Base-by-base conservation (phyloP, 1,284 basidiomycete genomes). In the Austropuccinia psidii region DNA sequence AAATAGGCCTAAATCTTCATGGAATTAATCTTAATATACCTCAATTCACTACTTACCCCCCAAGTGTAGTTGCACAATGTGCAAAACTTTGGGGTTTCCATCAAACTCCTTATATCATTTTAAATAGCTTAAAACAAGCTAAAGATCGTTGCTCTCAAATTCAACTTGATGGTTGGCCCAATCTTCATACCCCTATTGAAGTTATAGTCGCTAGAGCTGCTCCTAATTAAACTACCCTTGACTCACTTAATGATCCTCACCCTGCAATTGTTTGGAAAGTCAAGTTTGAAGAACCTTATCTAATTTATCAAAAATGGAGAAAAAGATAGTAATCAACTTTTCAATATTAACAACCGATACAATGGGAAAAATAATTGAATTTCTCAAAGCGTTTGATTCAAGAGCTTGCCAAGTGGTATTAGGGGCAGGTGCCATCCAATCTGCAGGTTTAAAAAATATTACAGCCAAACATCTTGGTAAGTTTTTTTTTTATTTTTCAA, bases 191-290 rank as follows among this genome's bases (percentile, higher is more conserved):
- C 77, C 84, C 90, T 0, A 87, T 98, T 57, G 95, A 99, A 81
- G 95, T 96, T 3, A 98, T 98, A 80, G 95, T 99, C 76, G 93
- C 98, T 2, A 27, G 33, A 74, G n/a, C 68, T 57, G 1, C 43
- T 72, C 54, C 75, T 1, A 33, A 70, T 19, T 64, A 55, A 21
- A 78, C 81, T 21, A n/a, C n/a, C n/a, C n/a, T n/a, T n/a, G 8
- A 77, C 78, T 4, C 60, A 4, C 41, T 29, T 13, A 54, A 60
- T 1, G 73, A 19, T 4, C n/a, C n/a, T n/a, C n/a, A n/a, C n/a
- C n/a, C n/a, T n/a, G 88, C 91, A 0, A 96, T 98, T 84, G 98
- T 99, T 85, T 98, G 97, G 88, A 98, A 99, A 81, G 86, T 98
- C 83, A 98, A 99, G 81, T 98, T 97, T 80, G 93, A 98, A 81